Evolutionary conservation across 73 alveolate genomes (phyloP).

Genomic region (Stentor roeselii): DNA sequence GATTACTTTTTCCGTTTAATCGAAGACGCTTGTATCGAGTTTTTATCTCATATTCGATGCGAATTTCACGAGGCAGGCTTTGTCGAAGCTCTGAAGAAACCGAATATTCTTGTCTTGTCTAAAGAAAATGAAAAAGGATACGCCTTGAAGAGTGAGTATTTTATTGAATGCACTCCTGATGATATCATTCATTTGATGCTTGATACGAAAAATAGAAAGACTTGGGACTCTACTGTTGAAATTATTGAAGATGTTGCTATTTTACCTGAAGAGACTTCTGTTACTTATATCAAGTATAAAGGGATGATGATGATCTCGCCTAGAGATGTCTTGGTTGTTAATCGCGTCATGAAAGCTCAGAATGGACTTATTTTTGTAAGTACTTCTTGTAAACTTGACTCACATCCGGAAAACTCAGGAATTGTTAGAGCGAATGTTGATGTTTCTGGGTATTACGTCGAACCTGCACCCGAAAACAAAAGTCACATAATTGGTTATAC

Average conservation of each 20-base stretch:
- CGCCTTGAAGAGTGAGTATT: neutral
- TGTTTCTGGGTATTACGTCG: conserved; percentile 3
- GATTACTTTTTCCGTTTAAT: too few species aligned
- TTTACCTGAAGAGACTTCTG: neutral
- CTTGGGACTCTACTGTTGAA: neutral
- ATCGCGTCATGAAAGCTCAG: neutral
- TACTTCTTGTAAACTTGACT: neutral
- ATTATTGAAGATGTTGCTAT: neutral
- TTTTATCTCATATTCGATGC: neutral
- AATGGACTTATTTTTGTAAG: neutral
- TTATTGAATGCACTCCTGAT: neutral
- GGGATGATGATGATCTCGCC: neutral
- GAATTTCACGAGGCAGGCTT: neutral
- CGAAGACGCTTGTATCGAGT: neutral
- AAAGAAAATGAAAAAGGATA: neutral
- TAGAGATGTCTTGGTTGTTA: neutral
- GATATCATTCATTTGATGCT: too few species aligned
- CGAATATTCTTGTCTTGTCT: neutral
- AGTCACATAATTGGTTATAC: neutral
- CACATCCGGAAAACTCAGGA: neutral
- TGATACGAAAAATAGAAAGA: neutral
- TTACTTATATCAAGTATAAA: neutral
- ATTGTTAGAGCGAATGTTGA: conserved; percentile 13
- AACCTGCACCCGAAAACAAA: neutral
- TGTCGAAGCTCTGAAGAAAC: neutral